Conservation (phyloP, 2,329 filamentous ascomycete species). For the Chrysosporium keratinophilum region DNA sequence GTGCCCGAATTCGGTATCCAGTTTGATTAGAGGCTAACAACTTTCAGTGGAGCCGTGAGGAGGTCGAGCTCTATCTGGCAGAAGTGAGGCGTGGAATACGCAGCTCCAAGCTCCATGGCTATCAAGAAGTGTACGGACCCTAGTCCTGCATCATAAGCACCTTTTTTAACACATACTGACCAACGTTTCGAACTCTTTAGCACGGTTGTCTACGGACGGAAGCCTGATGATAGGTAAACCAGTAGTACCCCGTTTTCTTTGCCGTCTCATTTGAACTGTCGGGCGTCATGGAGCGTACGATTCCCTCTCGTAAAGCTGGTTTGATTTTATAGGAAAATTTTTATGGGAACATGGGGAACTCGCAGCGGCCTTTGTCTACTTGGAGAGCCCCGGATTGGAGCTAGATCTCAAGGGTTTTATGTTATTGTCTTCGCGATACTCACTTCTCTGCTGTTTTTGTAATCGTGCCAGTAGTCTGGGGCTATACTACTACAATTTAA, state of each 20-base stretch:
- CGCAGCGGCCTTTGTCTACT: too few relatives aligned
- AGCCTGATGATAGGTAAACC: background rate
- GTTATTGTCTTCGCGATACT: too few relatives aligned
- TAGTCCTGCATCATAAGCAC: background rate
- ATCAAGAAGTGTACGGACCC: slow-evolving; percentile 4
- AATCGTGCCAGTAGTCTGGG: too few relatives aligned
- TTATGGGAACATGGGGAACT: background rate
- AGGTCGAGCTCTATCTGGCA: slow-evolving; percentile 20
- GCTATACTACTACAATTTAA: too few relatives aligned
- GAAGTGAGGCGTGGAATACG: slow-evolving; percentile 21
- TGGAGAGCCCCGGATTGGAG: too few relatives aligned
- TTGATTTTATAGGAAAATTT: background rate
- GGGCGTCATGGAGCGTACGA: too few relatives aligned
- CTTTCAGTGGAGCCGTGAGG: slow-evolving; percentile 21
- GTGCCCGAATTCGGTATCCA: background rate
- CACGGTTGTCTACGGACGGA: slow-evolving; percentile 5
- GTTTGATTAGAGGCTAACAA: slow-evolving; percentile 15
- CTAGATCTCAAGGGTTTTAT: too few relatives aligned
- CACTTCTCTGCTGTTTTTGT: too few relatives aligned
- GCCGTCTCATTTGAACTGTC: too few relatives aligned
- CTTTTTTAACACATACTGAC: background rate
- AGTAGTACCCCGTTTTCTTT: too few relatives aligned
- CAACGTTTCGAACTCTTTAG: background rate
- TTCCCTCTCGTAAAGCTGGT: too few relatives aligned
- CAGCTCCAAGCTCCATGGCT: slow-evolving; percentile 21